Base-by-base conservation (phyloP, 2,329 filamentous ascomycete genomes). In the Xylariaceae sp. region DNA sequence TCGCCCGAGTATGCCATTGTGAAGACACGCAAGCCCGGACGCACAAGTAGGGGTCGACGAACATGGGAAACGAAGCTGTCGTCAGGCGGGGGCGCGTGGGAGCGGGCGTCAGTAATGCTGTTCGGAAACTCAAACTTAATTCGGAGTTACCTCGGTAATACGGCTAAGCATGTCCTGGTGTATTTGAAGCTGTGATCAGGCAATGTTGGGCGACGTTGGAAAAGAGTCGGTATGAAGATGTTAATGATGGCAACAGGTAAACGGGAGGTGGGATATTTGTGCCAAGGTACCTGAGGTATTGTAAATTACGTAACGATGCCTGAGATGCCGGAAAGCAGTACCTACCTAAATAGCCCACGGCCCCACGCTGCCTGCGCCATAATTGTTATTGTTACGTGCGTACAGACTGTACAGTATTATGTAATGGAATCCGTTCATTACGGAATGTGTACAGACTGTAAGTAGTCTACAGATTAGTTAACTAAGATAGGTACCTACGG, bases 1-100 rank as follows among this genome's bases (percentile, higher is more conserved):
- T 63, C 57, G 8, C 35, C 50, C 12, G 47, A 46, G n/a, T 57
- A 41, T n/a, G 60, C 59, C 65, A 68, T 68, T 8, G 58, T 62
- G 55, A 57, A 51, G 51, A 42, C n/a, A 47, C 27, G 34, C 39
- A 31, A 54, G 44, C 8, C 26, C 40, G 29, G 27, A 35, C 43
- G 44, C 37, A 53, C 29, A 47, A 29, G 42, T 34, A 47, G 37
- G 50, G 41, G 29, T 53, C 37, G 41, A 51, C 51, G 50, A 41
- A 46, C 56, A 60, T 61, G 43, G 50, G 54, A 53, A 51, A 53
- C 27, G 34, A 43, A 12, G 40, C 30, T 51, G 11, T 42, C 40
- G 47, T 43, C 46, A 43, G 43, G 29, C 40, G 26, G 43, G 29
- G 48, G 31, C 27, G 41, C 51, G 30, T 6, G 11, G 27, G 32